Conservation (phyloP, 257 asterid genomes). For the Solanum stenotomum region DNA sequence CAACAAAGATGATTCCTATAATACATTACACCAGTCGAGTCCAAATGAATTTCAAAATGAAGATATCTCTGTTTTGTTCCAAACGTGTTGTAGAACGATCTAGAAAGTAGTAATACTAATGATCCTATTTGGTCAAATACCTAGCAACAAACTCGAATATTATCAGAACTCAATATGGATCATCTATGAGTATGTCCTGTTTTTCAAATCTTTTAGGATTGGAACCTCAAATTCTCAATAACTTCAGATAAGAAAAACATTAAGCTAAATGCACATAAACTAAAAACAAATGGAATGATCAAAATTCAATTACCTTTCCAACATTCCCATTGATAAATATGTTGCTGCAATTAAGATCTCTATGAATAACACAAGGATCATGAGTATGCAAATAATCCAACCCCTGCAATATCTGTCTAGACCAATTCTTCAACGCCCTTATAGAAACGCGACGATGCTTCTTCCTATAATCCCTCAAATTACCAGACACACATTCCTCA, state of each 20-base stretch:
- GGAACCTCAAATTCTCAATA: background rate
- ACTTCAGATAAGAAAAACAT: background rate
- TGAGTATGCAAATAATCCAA: conserved; percentile 22
- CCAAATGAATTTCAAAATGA: background rate
- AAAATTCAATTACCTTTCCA: conserved; percentile 13
- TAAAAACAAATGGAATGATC: background rate
- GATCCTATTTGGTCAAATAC: background rate
- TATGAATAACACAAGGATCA: conserved; percentile 21
- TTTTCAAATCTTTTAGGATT: no score
- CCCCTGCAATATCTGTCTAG: conserved; percentile 16
- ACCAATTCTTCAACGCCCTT: conserved; percentile 22
- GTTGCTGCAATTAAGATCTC: conserved; percentile 27
- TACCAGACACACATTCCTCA: conserved; percentile 16
- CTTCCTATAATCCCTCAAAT: conserved; percentile 22
- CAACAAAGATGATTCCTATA: background rate
- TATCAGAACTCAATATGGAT: background rate
- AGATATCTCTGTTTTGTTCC: background rate
- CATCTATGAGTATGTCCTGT: background rate
- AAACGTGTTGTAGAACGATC: background rate
- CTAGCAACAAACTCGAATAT: background rate
- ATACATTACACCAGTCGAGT: background rate
- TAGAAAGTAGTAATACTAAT: no score
- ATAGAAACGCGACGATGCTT: conserved; percentile 23
- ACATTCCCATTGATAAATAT: conserved; percentile 23
- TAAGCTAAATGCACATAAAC: background rate